Conservation (phyloP, 768 basidiomycete species). For the Macrocybe gigantea region DNA sequence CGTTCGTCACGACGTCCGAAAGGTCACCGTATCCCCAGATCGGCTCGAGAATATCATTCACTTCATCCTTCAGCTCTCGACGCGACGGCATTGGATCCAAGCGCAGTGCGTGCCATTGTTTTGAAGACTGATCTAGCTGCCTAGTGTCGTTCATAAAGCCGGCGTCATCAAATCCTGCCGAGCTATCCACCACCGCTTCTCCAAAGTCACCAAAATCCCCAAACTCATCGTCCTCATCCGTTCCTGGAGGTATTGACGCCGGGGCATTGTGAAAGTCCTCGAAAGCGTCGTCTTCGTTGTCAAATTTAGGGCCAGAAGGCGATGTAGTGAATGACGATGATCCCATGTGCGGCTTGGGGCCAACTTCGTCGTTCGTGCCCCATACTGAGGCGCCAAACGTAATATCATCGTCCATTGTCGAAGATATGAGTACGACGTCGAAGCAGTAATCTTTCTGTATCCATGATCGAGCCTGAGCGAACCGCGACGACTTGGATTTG, state of each 20-base stretch:
- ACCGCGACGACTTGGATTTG: too few species aligned
- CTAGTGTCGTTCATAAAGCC: conserved; percentile 30
- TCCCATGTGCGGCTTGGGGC: conserved; percentile 21
- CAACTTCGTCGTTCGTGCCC: conserved; percentile 41
- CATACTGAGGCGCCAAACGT: conserved; percentile 71
- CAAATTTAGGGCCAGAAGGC: conserved; percentile 21
- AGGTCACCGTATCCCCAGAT: conserved; percentile 55
- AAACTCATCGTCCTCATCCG: conserved; percentile 69
- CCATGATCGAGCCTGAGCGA: background rate
- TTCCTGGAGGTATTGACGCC: conserved; percentile 35
- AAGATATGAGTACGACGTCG: background rate
- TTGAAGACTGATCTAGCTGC: background rate
- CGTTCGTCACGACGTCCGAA: conserved; percentile 52
- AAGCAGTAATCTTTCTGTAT: background rate
- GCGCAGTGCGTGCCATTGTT: conserved; percentile 54
- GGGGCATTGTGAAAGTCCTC: conserved; percentile 54
- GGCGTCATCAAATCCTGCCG: conserved; percentile 30
- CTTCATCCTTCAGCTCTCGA: conserved; percentile 50
- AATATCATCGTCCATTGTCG: conserved; percentile 64
- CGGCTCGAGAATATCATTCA: conserved; percentile 61
- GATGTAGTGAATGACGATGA: conserved; percentile 16
- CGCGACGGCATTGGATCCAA: conserved; percentile 61
- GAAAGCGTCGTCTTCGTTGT: conserved; percentile 24
- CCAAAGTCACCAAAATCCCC: conserved; percentile 88
- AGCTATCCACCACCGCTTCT: conserved; percentile 45